Evolutionary conservation across 495 filamentous ascomycete species (phyloP).

Genomic region (Hyaloscypha variabilis): DNA sequence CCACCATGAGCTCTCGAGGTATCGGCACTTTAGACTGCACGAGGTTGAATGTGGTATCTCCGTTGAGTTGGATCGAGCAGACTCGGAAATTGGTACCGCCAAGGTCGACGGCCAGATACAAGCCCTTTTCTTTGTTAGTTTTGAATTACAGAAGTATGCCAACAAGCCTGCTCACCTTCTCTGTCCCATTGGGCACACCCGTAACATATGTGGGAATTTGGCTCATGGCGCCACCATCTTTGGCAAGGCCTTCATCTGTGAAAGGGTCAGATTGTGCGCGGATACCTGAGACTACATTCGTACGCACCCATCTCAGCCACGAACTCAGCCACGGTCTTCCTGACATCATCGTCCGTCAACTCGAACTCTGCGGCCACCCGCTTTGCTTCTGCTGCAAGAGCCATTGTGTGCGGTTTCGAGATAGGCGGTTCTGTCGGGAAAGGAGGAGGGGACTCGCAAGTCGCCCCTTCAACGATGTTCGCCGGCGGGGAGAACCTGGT

Average conservation of each 20-base stretch:
- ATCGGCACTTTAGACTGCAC: slow-evolving; percentile 92
- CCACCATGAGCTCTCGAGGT: slow-evolving; percentile 86
- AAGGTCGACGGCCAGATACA: slow-evolving; percentile 95
- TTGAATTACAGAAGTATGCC: neutral
- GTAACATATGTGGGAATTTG: slow-evolving; percentile 99
- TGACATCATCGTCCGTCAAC: slow-evolving; percentile 76
- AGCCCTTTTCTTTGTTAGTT: slow-evolving; percentile 59
- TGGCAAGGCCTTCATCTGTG: slow-evolving; percentile 75
- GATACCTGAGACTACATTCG: neutral
- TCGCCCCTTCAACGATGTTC: slow-evolving; percentile 36
- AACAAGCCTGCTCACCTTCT: slow-evolving; percentile 64
- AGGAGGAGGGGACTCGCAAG: slow-evolving; percentile 49
- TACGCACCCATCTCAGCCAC: slow-evolving; percentile 77
- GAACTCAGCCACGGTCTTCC: slow-evolving; percentile 80
- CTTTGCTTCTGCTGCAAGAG: slow-evolving; percentile 72
- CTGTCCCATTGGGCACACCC: slow-evolving; percentile 92
- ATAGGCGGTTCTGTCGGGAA: slow-evolving; percentile 49
- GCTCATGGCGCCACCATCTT: slow-evolving; percentile 78
- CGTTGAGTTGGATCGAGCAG: slow-evolving; percentile 89
- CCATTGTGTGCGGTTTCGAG: slow-evolving; percentile 52
- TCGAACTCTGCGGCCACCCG: slow-evolving; percentile 85
- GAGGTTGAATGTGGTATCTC: slow-evolving; percentile 89
- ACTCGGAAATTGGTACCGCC: slow-evolving; percentile 98
- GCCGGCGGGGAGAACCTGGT: slow-evolving; percentile 45
- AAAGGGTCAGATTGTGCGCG: slow-evolving; percentile 11